Base-by-base conservation (phyloP, 495 filamentous ascomycete species). In the Chaetomium cochliodes region DNA sequence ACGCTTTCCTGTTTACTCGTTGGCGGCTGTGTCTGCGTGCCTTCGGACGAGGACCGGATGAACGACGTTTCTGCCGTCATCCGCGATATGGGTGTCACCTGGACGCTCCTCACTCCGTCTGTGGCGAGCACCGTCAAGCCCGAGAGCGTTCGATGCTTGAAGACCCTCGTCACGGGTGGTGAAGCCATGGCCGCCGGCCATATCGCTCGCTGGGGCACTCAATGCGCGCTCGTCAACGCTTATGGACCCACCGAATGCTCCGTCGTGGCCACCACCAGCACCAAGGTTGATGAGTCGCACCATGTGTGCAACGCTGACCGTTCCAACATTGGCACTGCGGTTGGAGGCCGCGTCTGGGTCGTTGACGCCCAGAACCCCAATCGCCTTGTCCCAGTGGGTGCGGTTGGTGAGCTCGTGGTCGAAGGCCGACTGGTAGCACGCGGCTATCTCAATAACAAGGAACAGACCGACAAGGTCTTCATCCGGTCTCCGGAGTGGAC, bases 1-100 rank as follows among this genome's bases (percentile, higher is more conserved):
- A 85, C 82, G 0, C 77, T 87, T 28, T 79, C 80, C 11, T 81
- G 80, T 0, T 72, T 90, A 3, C 80, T 85, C 78, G 80, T 25
- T 77, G 79, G 79, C 4, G 77, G 71, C 1, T 77, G 74, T 51
- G 67, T 80, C 7, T 82, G 80, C 37, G 65, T 81, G 2, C 75
- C 77, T 0, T 74, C 74, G 7, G 76, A 81, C 3, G 54, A 69
- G 6, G 70, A 74, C 11, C 52, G 73, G 9, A 59, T 70, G 25
- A 69, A 74, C 56, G 65, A 75, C 59, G 55, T 73, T 56, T 72
- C 62, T 20, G 75, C 41, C 0, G 67, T 69, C 4, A 75, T 78
- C 22, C 60, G 65, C 5, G 37, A 65, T 20, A 53, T 72, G 63
- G 46, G 58, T 0, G 67, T 69, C 16, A 80, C 69, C 11, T 74